Conservation (phyloP, 805 yeast genomes). For the Zygotorulaspora danielsina region DNA sequence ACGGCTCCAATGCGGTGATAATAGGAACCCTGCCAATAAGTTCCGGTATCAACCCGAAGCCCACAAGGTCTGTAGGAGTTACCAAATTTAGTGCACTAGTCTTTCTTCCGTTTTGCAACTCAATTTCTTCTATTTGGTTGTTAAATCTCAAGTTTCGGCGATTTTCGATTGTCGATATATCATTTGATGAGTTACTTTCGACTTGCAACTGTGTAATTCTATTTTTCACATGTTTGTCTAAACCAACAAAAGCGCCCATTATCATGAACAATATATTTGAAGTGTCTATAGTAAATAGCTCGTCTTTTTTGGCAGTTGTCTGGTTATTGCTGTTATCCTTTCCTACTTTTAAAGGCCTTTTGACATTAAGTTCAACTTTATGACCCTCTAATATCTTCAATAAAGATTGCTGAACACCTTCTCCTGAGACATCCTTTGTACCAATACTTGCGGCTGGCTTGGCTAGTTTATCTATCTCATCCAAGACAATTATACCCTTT, state of each 20-base stretch:
- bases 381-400: constrained; percentile 57
- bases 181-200: constrained; percentile 11
- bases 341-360: constrained; percentile 38
- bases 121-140: constrained; percentile 36
- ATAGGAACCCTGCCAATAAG: constrained; percentile 56
- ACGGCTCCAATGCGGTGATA: constrained; percentile 45
- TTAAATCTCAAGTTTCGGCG: constrained; percentile 18
- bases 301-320: constrained; percentile 37
- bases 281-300: constrained; percentile 48
- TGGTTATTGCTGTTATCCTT: constrained; percentile 30
- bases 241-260: constrained; percentile 61
- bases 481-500: constrained; percentile 55
- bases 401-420: constrained; percentile 60
- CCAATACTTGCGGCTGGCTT: constrained; percentile 46
- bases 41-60: constrained; percentile 57
- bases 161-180: constrained; percentile 12
- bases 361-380: constrained; percentile 44
- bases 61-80: constrained; percentile 47
- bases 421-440: constrained; percentile 57
- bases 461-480: constrained; percentile 56
- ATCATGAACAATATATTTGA: constrained; percentile 52
- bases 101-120: constrained; percentile 36
- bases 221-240: constrained; percentile 45
- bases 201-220: constrained; percentile 35
- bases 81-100: constrained; percentile 44